Conservation (phyloP, 331 rosid genomes). For the Pyracantha coccinea region DNA sequence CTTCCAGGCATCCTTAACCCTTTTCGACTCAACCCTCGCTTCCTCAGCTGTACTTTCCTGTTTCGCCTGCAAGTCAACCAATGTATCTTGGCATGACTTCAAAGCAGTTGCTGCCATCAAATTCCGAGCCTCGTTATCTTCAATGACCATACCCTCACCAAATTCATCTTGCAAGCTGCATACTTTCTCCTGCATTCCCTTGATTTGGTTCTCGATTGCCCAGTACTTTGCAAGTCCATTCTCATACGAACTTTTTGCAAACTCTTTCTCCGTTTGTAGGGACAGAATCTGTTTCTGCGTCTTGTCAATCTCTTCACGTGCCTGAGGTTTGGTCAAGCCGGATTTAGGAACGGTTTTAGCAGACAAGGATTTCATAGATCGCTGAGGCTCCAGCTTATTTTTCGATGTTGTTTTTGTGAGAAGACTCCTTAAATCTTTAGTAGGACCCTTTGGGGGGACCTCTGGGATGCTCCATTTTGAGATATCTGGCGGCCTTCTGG, state of each 20-base stretch:
- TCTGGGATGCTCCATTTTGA: conserved; percentile 38
- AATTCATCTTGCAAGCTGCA: conserved; percentile 68
- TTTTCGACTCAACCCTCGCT: conserved; percentile 45
- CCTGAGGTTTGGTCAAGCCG: conserved; percentile 71
- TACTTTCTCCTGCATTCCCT: conserved; percentile 62
- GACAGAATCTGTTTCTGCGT: conserved; percentile 74
- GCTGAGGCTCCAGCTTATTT: conserved; percentile 34
- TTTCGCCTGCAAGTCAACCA: conserved; percentile 46
- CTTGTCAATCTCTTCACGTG: conserved; percentile 61
- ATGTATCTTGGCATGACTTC: conserved; percentile 68
- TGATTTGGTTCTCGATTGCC: conserved; percentile 71
- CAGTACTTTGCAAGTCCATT: conserved; percentile 48
- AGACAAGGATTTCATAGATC: conserved; percentile 8
- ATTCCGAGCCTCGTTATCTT: conserved; percentile 75
- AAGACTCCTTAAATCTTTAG: conserved; percentile 40
- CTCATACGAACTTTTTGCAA: conserved; percentile 75
- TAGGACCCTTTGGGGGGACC: conserved; percentile 72
- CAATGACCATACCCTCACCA: conserved; percentile 72
- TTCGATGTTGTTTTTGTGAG: conserved; percentile 41
- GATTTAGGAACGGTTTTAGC: conserved; percentile 39
- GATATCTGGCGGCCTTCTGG: conserved; percentile 34
- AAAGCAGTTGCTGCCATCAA: conserved; percentile 88
- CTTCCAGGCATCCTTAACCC: conserved; percentile 44
- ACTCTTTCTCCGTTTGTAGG: conserved; percentile 91
- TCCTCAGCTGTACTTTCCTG: conserved; percentile 59